Conservation (phyloP, 2,329 filamentous ascomycete genomes). For the Phialophora macrospora region DNA sequence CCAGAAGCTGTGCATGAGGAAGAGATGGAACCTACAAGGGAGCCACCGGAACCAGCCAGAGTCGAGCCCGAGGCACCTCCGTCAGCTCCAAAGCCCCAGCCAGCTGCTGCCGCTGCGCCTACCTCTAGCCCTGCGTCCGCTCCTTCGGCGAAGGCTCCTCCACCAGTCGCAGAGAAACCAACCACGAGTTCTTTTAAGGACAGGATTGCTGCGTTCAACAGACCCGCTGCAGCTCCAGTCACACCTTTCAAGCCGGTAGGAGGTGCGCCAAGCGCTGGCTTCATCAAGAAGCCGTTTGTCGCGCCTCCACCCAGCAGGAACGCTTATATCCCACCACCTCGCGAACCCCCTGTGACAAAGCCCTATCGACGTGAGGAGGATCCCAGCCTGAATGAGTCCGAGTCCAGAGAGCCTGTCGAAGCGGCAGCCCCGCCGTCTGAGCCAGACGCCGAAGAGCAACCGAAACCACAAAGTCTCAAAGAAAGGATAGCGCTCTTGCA, state of each 20-base stretch:
- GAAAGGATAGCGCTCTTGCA: constrained; percentile 93
- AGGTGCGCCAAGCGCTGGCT: constrained; percentile 61
- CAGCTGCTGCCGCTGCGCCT: constrained; percentile 37
- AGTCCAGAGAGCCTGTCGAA: constrained; percentile 37
- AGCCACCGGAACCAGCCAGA: constrained; percentile 27
- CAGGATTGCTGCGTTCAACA: constrained; percentile 97
- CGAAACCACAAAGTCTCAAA: constrained; percentile 91
- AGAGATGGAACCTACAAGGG: constrained; percentile 20
- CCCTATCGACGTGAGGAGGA: constrained; percentile 88
- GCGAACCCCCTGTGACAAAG: constrained; percentile 72
- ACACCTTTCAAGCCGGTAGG: constrained; percentile 82
- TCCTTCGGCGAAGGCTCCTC: constrained; percentile 56
- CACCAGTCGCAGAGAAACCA: constrained; percentile 72
- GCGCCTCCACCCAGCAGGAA: constrained; percentile 91
- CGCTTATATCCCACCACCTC: constrained; percentile 77
- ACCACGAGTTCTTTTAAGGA: constrained; percentile 81
- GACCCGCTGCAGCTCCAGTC: constrained; percentile 78
- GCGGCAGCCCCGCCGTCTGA: constrained; percentile 49
- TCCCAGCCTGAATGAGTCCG: constrained; percentile 57
- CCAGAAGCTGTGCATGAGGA: constrained; percentile 39
- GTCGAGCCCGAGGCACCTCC: constrained; percentile 39
- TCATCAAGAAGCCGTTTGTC: constrained; percentile 97
- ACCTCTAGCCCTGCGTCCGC: constrained; percentile 43
- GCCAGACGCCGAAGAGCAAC: constrained; percentile 72
- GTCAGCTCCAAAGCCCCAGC: constrained; percentile 41